Evolutionary conservation across 305 asterid genomes (phyloP), one percentile per base, ranked within the genome.

Genomic region (Ruellia speciosa): DNA sequence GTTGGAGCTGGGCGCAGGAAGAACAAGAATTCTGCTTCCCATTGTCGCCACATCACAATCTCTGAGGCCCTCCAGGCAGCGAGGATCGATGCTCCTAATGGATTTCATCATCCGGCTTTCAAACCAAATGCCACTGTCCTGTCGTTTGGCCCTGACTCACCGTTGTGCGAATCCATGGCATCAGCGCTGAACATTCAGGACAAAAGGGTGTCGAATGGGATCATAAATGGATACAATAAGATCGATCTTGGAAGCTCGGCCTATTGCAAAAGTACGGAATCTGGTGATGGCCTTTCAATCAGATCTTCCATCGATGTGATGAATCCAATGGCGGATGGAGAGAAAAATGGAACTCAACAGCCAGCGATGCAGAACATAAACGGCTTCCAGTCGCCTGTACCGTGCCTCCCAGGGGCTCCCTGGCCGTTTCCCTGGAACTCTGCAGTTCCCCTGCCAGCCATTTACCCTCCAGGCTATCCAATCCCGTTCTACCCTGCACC

Each of bases 401-500:
- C 82, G 13, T 76, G 80, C 58, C 61, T 77, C 55, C 81, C 90
- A 0, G 78, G 79, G 33, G 70, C 74, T 40, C 80, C 87, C 12
- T 87, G 86, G 90, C 82, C 86, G 14, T 68, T 66, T 46, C 78
- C 84, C 0, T 77, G 75, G 75, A 71, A 65, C 52, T 37, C 81
- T n/a, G 75, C 80, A 10, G 67, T 79, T 60, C 81, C 84, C 6
- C 6, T 82, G 49, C 94, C 88, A 4, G 70, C 82, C 52, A 65
- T 80, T 49, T 43, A 43, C 16, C 16, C 15, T 2, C 49, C 49
- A 4, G 49, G 49, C 8, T 80, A 59, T 65, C 83, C 88, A 2
- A 54, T 84, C 72, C 87, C 89, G 0, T 73, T 79, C 50, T 82
- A 77, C 68, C 87, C 93, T 0, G 52, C 81, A 3, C 89, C 92